A percentile compares a stretch with the other conserved stretches of the same genome.
Conservation (phyloP, 1,139 yeast genomes). For the Magnusiomyces sp. region DNA sequence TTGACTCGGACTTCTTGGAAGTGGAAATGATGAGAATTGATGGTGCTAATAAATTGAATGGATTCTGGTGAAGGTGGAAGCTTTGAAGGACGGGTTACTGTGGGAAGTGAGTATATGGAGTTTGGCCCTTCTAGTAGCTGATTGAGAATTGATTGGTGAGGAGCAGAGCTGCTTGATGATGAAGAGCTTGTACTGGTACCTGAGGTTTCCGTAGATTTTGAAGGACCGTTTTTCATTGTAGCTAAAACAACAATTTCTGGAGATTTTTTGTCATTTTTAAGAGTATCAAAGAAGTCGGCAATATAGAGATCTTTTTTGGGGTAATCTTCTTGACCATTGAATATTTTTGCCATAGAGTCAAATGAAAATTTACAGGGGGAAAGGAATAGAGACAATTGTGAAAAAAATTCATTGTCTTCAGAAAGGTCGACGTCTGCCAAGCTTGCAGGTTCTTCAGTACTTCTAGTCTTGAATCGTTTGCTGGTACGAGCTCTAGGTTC, state of each 20-base stretch:
- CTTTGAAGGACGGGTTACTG: constrained; percentile 17
- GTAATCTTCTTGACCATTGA: too few species aligned
- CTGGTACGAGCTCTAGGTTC: constrained; percentile 19
- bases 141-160: constrained; percentile 26
- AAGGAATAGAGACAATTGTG: constrained; percentile 24
- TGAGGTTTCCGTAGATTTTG: constrained; percentile 1
- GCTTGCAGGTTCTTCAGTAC: constrained; percentile 27
- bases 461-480: constrained; percentile 25
- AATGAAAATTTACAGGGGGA: constrained; percentile 19
- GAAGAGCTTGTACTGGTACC: constrained; percentile 1
- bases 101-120: constrained; percentile 17
- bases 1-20: constrained; percentile 40
- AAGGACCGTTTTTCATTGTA: constrained; percentile 8
- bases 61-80: constrained; percentile 21
- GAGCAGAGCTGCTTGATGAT: too few species aligned
- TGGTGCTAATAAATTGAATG: constrained; percentile 27
- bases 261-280: constrained; percentile 35
- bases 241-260: constrained; percentile 25
- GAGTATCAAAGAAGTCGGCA: constrained; percentile 29
- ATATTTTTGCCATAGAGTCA: constrained; percentile 20
- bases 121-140: constrained; percentile 33
- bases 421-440: constrained; percentile 26
- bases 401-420: constrained; percentile 26
- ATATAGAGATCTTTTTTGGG: constrained; percentile 21
- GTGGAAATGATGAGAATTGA: constrained; percentile 35